Base-by-base conservation (phyloP, 805 yeast genomes). In the Saturnispora zaruensis region DNA sequence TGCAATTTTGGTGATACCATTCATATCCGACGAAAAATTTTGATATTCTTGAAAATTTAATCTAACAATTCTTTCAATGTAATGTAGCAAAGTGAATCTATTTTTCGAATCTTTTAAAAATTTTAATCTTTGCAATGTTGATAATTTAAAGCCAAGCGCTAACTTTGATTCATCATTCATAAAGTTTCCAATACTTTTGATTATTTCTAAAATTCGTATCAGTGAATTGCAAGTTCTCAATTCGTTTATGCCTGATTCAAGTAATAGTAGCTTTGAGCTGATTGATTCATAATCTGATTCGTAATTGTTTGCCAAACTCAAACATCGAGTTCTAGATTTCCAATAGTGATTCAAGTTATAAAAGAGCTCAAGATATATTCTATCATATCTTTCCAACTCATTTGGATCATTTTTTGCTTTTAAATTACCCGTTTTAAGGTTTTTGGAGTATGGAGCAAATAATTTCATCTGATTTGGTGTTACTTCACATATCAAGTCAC, bases 21-120 rank as follows among this genome's bases (percentile, higher is more conserved):
- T 59, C 49, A 85, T 64, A 47, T 85, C 91, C 48, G 78, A 78
- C 33, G 81, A 69, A 63, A 85, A 84, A 2, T 65, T 71, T 52
- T 81, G 72, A 16, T 79, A 66, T 25, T 82, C 84, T 1, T 89
- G 84, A 59, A 81, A 85, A 52, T 81, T 78, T 1, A 68, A 64
- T 51, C 95, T 66, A n/a, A 84, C 67, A 16, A 82, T 71, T 58
- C 76, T 80, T 59, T 85, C 95, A 51, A 85, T 81, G 56, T 82
- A 85, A 59, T 85, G 91, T 57, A 85, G 69, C 56, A 85, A 78
- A 0, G 90, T 82, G 70, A 79, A 75, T 55, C 81, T 78, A 59
- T 82, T 84, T 54, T 79, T 79, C 44, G 74, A 78, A 60, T 82
- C 84, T 67, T 85, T 85, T 70, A 85, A 77, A 62, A 84, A 84